A percentile compares a stretch with the other conserved stretches of the same genome.
Conservation (phyloP, 2,329 filamentous ascomycete genomes). For the Ploettnerulaceae sp. region DNA sequence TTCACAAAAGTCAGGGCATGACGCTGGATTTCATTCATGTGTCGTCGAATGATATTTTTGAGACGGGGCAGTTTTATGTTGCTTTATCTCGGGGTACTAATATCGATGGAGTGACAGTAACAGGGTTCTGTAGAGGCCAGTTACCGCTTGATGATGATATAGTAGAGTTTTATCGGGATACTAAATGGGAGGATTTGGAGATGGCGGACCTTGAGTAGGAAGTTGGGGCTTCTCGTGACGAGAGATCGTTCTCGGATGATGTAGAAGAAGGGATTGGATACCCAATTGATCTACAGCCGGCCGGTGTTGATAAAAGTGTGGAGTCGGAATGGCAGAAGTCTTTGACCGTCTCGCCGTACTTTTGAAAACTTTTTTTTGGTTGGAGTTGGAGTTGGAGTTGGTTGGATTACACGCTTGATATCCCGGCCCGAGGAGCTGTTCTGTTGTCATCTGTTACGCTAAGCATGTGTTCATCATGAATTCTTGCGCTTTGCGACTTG, state of each 20-base stretch:
- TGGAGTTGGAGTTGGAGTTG: too few species aligned
- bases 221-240: neutral
- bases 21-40: slow-evolving; percentile 43
- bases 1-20: slow-evolving; percentile 95
- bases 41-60: slow-evolving; percentile 26
- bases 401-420: too few species aligned
- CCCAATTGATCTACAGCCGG: neutral
- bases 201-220: too few species aligned
- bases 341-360: neutral
- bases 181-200: slow-evolving; percentile 22
- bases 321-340: neutral
- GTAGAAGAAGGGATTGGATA: too few species aligned
- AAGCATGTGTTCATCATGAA: too few species aligned
- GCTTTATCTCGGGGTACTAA: slow-evolving; percentile 25
- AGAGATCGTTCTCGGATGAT: neutral
- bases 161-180: slow-evolving; percentile 26
- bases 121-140: slow-evolving; percentile 18
- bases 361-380: neutral
- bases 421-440: too few species aligned
- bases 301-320: neutral
- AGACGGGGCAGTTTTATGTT: slow-evolving; percentile 29
- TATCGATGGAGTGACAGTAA: slow-evolving; percentile 27
- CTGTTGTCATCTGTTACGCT: too few species aligned
- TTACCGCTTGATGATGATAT: slow-evolving; percentile 24
- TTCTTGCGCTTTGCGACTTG: too few species aligned